phyloP scores from a whole-genome alignment of 345 rosid species.

The Firmiana major region DNA sequence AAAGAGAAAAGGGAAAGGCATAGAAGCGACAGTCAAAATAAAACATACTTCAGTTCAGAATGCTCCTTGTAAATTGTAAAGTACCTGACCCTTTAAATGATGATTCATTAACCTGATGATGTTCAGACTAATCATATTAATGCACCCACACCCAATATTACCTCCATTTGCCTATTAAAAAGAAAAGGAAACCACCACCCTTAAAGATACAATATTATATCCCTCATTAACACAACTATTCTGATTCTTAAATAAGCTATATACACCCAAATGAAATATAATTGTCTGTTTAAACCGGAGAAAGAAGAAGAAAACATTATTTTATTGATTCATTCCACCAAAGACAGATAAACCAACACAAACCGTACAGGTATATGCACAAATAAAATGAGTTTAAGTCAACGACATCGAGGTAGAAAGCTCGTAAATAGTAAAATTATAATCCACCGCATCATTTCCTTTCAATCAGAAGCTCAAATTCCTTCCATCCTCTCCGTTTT shows the following conservation, averaged over 20 bases:
- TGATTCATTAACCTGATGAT: neutral
- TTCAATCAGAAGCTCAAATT: slow-evolving; percentile 1
- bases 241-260: neutral
- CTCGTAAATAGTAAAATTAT: neutral
- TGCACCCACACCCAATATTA: neutral
- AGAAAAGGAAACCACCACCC: neutral
- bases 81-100: neutral
- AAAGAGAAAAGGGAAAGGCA: neutral
- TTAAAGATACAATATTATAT: neutral
- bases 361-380: neutral
- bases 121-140: neutral
- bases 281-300: neutral
- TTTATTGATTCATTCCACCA: neutral
- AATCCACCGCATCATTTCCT: neutral
- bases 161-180: neutral
- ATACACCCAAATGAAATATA: neutral
- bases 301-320: neutral
- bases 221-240: neutral
- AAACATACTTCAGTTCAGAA: neutral
- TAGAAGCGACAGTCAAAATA: neutral
- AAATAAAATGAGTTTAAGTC: neutral
- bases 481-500: neutral
- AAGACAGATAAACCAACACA: neutral
- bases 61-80: neutral
- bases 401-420: neutral